phyloP scores from a whole-genome alignment of 805 yeast species.

The Hanseniaspora osmophila region DNA sequence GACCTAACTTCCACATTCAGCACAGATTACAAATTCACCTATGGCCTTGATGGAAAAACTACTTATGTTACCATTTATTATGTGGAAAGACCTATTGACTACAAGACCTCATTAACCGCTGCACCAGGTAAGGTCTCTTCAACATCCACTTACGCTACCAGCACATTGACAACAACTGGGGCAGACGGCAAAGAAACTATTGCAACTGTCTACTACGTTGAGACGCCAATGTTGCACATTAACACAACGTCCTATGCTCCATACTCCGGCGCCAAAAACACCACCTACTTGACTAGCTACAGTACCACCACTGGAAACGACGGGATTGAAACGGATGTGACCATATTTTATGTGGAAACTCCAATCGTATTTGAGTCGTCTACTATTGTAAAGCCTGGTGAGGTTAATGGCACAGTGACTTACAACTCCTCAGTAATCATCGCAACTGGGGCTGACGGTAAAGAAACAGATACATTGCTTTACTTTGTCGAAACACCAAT shows the following conservation, averaged over 20 bases:
- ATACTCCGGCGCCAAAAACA: not conserved
- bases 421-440: slow-evolving; percentile 4
- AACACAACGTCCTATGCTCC: not conserved
- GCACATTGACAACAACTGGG: slow-evolving; percentile 5
- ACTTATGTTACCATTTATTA: not conserved
- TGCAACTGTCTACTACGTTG: slow-evolving; percentile 5
- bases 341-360: slow-evolving; percentile 6
- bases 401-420: not conserved
- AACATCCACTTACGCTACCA: slow-evolving; percentile 5
- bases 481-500: slow-evolving; percentile 6
- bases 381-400: not conserved
- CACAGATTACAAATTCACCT: not conserved
- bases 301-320: slow-evolving; percentile 7
- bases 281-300: slow-evolving; percentile 4
- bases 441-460: slow-evolving; percentile 7
- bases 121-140: not conserved
- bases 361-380: not conserved
- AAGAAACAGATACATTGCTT: slow-evolving; percentile 4
- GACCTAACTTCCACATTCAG: not conserved
- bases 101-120: not conserved
- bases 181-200: slow-evolving; percentile 5
- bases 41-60: not conserved
- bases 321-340: slow-evolving; percentile 5
- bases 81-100: not conserved
- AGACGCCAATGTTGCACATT: slow-evolving; percentile 2